Conservation (phyloP, 768 basidiomycete species). For the Asterophora lycoperdoides region DNA sequence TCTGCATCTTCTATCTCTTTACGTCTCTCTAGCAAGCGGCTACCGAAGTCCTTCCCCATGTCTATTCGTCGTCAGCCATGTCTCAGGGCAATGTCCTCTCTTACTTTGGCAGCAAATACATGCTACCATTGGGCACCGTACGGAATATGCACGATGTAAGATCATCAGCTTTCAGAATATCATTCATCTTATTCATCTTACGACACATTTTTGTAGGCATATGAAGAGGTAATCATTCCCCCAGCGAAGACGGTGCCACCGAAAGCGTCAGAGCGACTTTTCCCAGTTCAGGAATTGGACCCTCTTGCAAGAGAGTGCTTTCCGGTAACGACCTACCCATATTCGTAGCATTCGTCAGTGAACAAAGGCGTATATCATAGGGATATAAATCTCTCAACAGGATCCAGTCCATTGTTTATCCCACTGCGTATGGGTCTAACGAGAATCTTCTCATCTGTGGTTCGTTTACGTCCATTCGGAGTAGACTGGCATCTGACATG, state of each 20-base stretch:
- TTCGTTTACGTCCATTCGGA: constrained; percentile 29
- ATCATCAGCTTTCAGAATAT: not conserved
- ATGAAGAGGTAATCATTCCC: constrained; percentile 87
- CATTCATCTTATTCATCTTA: constrained; percentile 1
- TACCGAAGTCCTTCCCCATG: constrained; percentile 75
- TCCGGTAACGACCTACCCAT: constrained; percentile 45
- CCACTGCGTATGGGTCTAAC: constrained; percentile 89
- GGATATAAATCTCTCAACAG: constrained; percentile 86
- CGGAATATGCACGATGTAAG: constrained; percentile 64
- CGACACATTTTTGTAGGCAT: constrained; percentile 47
- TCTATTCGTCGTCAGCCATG: constrained; percentile 70
- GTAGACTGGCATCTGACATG: not conserved
- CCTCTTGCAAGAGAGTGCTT: constrained; percentile 78
- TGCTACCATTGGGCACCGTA: constrained; percentile 79
- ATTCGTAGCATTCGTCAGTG: not conserved
- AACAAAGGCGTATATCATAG: constrained; percentile 33
- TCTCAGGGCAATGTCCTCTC: constrained; percentile 64
- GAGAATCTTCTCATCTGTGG: constrained; percentile 96
- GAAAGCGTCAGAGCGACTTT: constrained; percentile 61
- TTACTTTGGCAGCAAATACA: constrained; percentile 69
- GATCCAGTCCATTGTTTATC: constrained; percentile 93
- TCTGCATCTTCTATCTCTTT: not conserved
- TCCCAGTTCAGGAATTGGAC: constrained; percentile 71
- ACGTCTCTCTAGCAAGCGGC: constrained; percentile 38
- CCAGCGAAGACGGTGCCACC: constrained; percentile 78